A percentile compares a stretch with the other conserved stretches of the same genome.
These are phyloP conservation scores for Cladosporium sp. DNA, from an alignment of 2,329 filamentous ascomycete genomes.

Conservation along the genomic window DNA sequence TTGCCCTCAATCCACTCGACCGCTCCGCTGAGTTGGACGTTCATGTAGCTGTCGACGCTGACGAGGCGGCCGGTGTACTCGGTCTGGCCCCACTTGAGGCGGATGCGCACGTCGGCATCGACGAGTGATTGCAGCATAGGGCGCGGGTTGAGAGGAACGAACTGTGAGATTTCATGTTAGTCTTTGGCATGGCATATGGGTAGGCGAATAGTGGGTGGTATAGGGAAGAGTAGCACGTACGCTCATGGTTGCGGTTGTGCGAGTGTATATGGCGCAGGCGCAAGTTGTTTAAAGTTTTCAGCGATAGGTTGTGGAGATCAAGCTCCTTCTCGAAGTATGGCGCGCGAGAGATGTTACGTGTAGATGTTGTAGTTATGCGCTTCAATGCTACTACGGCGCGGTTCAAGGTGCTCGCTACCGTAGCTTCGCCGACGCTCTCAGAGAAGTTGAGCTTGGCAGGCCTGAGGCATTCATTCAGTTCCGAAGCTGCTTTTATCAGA, in stretches of 20 bases:
- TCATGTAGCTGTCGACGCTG: slow-evolving; percentile 98
- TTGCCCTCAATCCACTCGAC: slow-evolving; percentile 91
- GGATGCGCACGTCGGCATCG: slow-evolving; percentile 84
- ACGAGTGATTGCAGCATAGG: slow-evolving; percentile 95
- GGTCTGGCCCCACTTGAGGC: slow-evolving; percentile 95
- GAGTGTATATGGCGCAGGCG: background rate
- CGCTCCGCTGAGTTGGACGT: slow-evolving; percentile 85
- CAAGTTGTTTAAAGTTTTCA: background rate
- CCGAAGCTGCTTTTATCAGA: background rate
- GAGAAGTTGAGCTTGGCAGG: too few relatives aligned
- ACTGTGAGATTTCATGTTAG: slow-evolving; percentile 35
- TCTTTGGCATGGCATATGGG: background rate
- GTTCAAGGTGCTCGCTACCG: background rate
- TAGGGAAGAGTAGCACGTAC: slow-evolving; percentile 13
- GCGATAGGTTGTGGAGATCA: too few relatives aligned
- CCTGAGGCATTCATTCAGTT: background rate
- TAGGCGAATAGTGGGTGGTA: too few relatives aligned
- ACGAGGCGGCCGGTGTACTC: slow-evolving; percentile 95
- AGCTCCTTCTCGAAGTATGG: background rate
- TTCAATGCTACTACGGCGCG: background rate
- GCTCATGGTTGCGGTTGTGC: slow-evolving; percentile 19
- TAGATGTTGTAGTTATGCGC: background rate
- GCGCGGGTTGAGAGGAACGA: slow-evolving; percentile 93
- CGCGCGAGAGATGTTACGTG: background rate
- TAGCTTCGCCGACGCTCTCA: background rate